Conservation (phyloP, 1,284 basidiomycete genomes). For the Moniliella sp. region DNA sequence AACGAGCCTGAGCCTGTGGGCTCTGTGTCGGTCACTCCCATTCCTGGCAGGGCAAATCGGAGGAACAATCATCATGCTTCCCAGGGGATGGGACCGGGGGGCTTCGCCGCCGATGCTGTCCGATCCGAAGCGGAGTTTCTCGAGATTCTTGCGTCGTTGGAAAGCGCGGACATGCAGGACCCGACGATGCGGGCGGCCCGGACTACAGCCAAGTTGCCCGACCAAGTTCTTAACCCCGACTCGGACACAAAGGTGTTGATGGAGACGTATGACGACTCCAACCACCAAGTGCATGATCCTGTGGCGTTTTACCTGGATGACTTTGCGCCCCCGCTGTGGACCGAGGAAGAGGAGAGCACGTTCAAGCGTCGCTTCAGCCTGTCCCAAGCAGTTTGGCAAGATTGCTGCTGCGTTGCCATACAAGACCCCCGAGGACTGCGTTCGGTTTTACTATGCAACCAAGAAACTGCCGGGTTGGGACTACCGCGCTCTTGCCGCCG, state of each 20-base stretch:
- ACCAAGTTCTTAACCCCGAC: slow-evolving; percentile 57
- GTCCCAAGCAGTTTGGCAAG: slow-evolving; percentile 74
- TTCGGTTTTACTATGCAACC: slow-evolving; percentile 79
- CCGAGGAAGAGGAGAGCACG: slow-evolving; percentile 56
- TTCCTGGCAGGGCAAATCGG: slow-evolving; percentile 12
- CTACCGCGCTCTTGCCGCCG: slow-evolving; percentile 24
- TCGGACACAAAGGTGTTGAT: slow-evolving; percentile 40
- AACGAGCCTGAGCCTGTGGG: too few species aligned
- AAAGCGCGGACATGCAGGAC: slow-evolving; percentile 74
- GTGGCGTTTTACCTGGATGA: slow-evolving; percentile 41
- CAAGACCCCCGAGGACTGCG: slow-evolving; percentile 72
- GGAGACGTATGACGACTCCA: slow-evolving; percentile 55
- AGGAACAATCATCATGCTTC: slow-evolving; percentile 8
- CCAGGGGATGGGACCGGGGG: too few species aligned
- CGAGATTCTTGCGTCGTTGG: slow-evolving; percentile 76
- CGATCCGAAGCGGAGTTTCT: slow-evolving; percentile 90
- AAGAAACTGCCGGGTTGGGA: slow-evolving; percentile 45
- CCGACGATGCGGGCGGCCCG: slow-evolving; percentile 62
- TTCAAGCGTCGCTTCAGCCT: slow-evolving; percentile 63
- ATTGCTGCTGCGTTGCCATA: slow-evolving; percentile 61
- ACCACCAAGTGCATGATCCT: slow-evolving; percentile 58
- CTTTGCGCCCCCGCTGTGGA: slow-evolving; percentile 44
- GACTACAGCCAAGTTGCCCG: slow-evolving; percentile 73
- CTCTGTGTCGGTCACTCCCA: neutral
- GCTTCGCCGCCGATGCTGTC: slow-evolving; percentile 50